Conservation (phyloP, 768 basidiomycete species). For the Postia placenta region DNA sequence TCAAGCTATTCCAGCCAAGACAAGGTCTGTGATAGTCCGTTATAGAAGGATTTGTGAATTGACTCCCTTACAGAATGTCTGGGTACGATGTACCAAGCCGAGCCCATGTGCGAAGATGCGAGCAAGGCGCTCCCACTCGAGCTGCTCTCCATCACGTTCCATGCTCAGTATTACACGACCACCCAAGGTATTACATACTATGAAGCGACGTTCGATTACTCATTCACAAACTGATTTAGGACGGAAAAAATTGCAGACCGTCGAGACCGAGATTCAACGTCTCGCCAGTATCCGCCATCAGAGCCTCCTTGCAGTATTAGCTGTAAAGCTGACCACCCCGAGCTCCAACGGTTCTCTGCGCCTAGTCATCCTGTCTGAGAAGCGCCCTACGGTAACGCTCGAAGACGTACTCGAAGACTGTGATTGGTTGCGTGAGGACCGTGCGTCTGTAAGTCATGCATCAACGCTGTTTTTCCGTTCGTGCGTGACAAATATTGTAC, state of each 20-base stretch:
- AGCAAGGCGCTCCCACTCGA: constrained; percentile 60
- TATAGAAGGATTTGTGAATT: no score
- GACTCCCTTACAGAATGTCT: constrained; percentile 40
- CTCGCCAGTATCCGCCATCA: constrained; percentile 54
- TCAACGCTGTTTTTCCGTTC: not conserved
- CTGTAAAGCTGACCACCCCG: constrained; percentile 55
- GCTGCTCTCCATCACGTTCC: constrained; percentile 60
- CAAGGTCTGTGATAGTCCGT: constrained; percentile 35
- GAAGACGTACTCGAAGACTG: constrained; percentile 74
- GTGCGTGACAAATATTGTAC: not conserved
- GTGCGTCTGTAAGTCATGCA: constrained; percentile 50
- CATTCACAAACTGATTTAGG: constrained; percentile 28
- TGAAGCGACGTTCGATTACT: not conserved
- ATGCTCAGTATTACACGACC: constrained; percentile 61
- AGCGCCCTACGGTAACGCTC: constrained; percentile 58
- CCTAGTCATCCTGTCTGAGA: constrained; percentile 66
- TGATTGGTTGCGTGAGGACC: constrained; percentile 65
- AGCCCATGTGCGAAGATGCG: constrained; percentile 57
- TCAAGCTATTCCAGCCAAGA: constrained; percentile 69
- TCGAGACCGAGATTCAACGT: constrained; percentile 61
- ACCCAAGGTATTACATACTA: constrained; percentile 42
- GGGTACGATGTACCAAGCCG: constrained; percentile 65
- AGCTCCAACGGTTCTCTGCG: constrained; percentile 43
- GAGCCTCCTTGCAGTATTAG: constrained; percentile 62
- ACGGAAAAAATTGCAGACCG: constrained; percentile 60